Percentiles rank a stretch among this genome's conserved stretches.
phyloP scores from a whole-genome alignment of 345 rosid genomes.

The Punica granatum region DNA sequence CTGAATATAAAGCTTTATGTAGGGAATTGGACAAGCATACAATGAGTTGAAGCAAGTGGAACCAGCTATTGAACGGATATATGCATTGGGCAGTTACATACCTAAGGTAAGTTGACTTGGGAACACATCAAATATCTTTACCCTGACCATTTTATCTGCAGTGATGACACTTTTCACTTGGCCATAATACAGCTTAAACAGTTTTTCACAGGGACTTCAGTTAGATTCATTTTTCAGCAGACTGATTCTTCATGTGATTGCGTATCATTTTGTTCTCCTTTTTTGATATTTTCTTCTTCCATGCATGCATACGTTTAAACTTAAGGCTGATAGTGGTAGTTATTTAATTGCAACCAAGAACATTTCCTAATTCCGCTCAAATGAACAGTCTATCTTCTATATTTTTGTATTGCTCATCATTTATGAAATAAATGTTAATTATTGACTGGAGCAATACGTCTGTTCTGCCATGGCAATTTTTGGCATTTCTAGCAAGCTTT shows the following conservation, averaged over 20 bases:
- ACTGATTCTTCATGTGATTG: not conserved
- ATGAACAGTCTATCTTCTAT: not conserved
- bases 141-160: not conserved
- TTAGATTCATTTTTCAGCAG: not conserved
- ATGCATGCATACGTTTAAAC: not conserved
- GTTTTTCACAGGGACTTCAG: not conserved
- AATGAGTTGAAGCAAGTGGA: constrained; percentile 96
- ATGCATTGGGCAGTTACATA: constrained; percentile 50
- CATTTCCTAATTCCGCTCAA: not conserved
- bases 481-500: not conserved
- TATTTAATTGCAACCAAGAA: not conserved
- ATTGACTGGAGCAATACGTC: not conserved
- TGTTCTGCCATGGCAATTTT: not conserved
- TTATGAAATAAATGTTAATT: not conserved
- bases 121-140: not conserved
- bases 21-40: constrained; percentile 90
- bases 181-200: not conserved
- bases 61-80: constrained; percentile 78
- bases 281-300: not conserved
- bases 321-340: not conserved
- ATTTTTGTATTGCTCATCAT: not conserved
- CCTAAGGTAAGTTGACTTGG: constrained; percentile 39
- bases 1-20: constrained; percentile 29
- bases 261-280: not conserved
- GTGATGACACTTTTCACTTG: not conserved